Percentiles rank a stretch among this genome's conserved stretches.
Evolutionary conservation across 108 stramenopile genomes (phyloP).

Genomic region (Nitzschia inconspicua): DNA sequence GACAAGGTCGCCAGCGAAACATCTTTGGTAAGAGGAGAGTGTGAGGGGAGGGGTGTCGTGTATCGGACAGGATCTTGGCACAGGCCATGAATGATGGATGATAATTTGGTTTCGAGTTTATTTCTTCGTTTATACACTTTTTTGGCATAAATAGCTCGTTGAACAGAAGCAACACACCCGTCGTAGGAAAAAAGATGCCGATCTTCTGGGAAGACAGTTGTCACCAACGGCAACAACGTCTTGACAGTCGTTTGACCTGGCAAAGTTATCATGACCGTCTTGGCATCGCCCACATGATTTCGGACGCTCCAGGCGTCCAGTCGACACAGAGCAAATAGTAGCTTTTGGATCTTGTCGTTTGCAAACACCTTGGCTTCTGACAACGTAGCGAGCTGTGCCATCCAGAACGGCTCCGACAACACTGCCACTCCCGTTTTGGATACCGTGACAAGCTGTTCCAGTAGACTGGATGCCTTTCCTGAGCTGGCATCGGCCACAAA

Average conservation of each 20-base stretch:
- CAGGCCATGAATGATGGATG: constrained; percentile 9
- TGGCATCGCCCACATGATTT: constrained; percentile 31
- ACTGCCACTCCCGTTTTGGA: constrained; percentile 30
- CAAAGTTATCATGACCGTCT: constrained; percentile 60
- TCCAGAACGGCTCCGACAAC: constrained; percentile 58
- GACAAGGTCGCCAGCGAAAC: constrained; percentile 19
- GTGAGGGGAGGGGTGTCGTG: constrained; percentile 27
- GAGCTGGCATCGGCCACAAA: constrained; percentile 80
- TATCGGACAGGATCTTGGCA: constrained; percentile 31
- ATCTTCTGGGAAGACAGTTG: constrained; percentile 73
- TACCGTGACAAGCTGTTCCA: constrained; percentile 30
- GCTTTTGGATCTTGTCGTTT: constrained; percentile 30
- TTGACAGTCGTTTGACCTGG: constrained; percentile 65
- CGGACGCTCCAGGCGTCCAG: constrained; percentile 69
- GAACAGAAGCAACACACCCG: constrained; percentile 56
- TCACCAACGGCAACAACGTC: constrained; percentile 63
- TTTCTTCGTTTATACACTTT: background rate
- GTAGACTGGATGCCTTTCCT: constrained; percentile 23
- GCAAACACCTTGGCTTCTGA: constrained; percentile 34
- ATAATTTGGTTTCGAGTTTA: background rate
- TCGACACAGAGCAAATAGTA: constrained; percentile 74
- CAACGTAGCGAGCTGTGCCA: constrained; percentile 58
- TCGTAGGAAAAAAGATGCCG: constrained; percentile 81
- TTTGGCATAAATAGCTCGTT: constrained; percentile 18
- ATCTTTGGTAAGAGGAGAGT: constrained; percentile 32